Evolutionary conservation across 2,329 filamentous ascomycete genomes (phyloP).

Genomic region (Penicillium sp.): DNA sequence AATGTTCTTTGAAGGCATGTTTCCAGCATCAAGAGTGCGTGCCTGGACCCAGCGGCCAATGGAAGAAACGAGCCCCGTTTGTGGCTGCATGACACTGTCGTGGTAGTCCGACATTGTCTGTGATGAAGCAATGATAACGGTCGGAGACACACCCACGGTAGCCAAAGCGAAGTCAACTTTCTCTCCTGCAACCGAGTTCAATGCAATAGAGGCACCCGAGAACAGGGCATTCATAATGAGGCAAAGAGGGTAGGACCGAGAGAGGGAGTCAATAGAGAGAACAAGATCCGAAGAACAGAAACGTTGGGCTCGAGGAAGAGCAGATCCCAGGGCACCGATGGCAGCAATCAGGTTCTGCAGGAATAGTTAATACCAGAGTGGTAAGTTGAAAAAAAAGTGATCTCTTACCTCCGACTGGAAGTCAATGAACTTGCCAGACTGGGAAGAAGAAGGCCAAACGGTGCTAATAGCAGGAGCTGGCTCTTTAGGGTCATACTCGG

Average conservation of each 20-base stretch:
- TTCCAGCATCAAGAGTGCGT: slow-evolving; percentile 69
- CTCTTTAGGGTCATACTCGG: slow-evolving; percentile 57
- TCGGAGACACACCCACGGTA: slow-evolving; percentile 73
- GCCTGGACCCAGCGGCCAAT: slow-evolving; percentile 71
- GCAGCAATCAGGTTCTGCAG: slow-evolving; percentile 81
- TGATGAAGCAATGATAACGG: slow-evolving; percentile 76
- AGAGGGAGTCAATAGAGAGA: slow-evolving; percentile 78
- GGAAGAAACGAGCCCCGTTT: slow-evolving; percentile 64
- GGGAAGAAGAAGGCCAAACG: slow-evolving; percentile 40
- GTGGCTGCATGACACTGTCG: slow-evolving; percentile 58
- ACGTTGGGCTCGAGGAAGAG: slow-evolving; percentile 73
- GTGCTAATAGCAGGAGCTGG: slow-evolving; percentile 48
- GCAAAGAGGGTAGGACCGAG: slow-evolving; percentile 74
- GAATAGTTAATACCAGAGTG: slow-evolving; percentile 1
- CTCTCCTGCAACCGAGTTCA: slow-evolving; percentile 82
- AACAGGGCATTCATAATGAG: slow-evolving; percentile 81
- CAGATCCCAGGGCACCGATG: slow-evolving; percentile 73
- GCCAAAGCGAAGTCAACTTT: slow-evolving; percentile 71
- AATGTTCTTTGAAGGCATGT: slow-evolving; percentile 68
- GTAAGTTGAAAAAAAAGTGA: neutral
- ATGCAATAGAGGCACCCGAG: slow-evolving; percentile 78
- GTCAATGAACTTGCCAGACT: slow-evolving; percentile 69
- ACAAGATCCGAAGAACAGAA: slow-evolving; percentile 76
- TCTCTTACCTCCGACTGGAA: slow-evolving; percentile 67
- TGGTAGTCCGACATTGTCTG: slow-evolving; percentile 70